Evolutionary conservation across 225 moss, liverwort and hornwort species (phyloP), one percentile per base, ranked within the genome.

Genomic region (Polytrichum formosum): DNA sequence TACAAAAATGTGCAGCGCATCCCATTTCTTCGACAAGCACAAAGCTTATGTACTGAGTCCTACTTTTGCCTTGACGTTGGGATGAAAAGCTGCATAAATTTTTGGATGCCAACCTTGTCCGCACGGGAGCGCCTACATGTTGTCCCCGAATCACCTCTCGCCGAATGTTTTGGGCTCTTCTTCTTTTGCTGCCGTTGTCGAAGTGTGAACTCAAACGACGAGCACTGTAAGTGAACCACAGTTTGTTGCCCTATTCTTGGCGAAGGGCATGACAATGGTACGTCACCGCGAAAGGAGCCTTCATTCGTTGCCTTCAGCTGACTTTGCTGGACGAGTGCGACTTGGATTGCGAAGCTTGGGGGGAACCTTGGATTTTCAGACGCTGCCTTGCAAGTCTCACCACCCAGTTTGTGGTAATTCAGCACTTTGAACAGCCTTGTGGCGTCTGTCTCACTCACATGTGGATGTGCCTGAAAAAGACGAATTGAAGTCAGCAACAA

Each of bases 151-250:
- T 90, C 93, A 1, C 81, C 65, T 54, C 90, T 82, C 64, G 69
- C 66, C 70, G 86, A 83, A 46, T 70, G 73, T 81, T 91, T 91
- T 81, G 91, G 91, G 46, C 78, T 64, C 18, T 86, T 81, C 73
- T 83, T 84, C 67, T 88, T 90, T 29, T 91, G 85, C 79, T 91
- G 86, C 25, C 78, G 83, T 62, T 87, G 91, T 62, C 91, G 77
- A 75, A 94, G 88, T 64, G 90, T 88, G 67, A 94, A 91, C 81
- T 94, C 91, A n/a, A 94, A 94, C 60, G 90, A 89, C 1, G 93
- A 91, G 76, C 93, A 94, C 71, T 94, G 91, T 26, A 94, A 75
- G 26, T 84, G 84, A 5, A 94, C 93, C 19, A 91, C 93, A 46
- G 85, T 83, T 76, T 91, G 86, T 68, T 94, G 93, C 13, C 91